Evolutionary conservation across 176 grass and related monocot genomes (phyloP), one percentile per base, ranked within the genome.

Genomic region (Puccinellia tenuiflora): DNA sequence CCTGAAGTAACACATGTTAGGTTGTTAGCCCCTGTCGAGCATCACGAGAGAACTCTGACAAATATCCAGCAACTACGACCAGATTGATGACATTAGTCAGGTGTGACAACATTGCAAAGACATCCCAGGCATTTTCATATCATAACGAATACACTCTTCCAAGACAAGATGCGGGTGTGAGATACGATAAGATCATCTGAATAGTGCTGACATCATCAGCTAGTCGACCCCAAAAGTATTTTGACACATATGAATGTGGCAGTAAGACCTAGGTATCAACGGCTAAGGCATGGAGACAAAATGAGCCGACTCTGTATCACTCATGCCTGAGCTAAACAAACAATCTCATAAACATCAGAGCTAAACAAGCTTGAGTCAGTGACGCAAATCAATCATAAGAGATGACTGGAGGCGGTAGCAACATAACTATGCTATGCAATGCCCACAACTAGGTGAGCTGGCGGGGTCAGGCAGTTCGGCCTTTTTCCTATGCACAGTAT

Each of bases 1-100:
- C 96, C 93, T 98, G 43, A 86, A 76, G 75, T 22, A 75, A 69
- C 16, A 40, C 43, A 65, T 48, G 42, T 75, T 25, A 90, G 56
- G 10, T 54, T 48, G 25, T 84, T 20, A 90, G 66, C 9, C 46
- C 43, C 1, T 31, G 39, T 2, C 16, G 1, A 51, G 35, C 43
- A 9, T 24, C 15, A n/a, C 13, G 12, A 89, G 21, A 15, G 14
- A 82, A 55, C 45, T 26, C 35, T 39, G 9, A 46, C 9, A 22
- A 73, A 57, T n/a, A 82, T 18, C 20, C 13, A 30, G 17, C 61
- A 54, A 35, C 8, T 46, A 33, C 15, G 6, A 68, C 60, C 31
- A 54, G 13, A 25, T 81, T 7, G 25, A 50, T 26, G 33, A 29
- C 48, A 87, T 39, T 85, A 68, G 14, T 55, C 35, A 38, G 14